Conservation (phyloP, 2,329 filamentous ascomycete genomes). For the Fusarium sambucinum region DNA sequence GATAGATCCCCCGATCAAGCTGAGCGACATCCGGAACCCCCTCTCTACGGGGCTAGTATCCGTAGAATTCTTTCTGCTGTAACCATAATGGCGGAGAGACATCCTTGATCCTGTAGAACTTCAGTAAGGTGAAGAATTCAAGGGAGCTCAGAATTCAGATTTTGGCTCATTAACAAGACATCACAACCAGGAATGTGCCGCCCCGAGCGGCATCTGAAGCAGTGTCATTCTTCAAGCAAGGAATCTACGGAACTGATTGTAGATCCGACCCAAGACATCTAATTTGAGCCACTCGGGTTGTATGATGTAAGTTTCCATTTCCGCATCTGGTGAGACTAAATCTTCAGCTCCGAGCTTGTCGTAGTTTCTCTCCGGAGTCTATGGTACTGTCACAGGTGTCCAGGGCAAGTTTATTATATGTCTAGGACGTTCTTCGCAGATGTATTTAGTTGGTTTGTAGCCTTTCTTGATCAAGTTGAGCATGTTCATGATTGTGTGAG, state of each 20-base stretch:
- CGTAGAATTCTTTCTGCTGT: neutral
- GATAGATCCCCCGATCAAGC: neutral
- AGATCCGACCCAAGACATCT: neutral
- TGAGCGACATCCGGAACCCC: neutral
- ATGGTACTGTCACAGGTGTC: neutral
- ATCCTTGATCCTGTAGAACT: neutral
- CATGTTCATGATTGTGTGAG: accelerated
- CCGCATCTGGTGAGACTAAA: neutral
- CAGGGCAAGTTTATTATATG: neutral
- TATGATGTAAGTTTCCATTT: neutral
- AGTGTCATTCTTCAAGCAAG: neutral
- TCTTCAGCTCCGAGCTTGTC: neutral
- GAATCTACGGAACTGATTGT: neutral
- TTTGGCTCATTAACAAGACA: neutral
- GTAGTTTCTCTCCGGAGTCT: neutral
- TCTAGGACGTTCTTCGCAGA: neutral
- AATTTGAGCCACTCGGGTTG: neutral
- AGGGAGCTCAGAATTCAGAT: neutral
- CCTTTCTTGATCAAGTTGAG: neutral
- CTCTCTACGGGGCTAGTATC: neutral
- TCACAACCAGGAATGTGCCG: neutral
- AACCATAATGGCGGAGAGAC: neutral
- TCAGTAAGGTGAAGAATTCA: neutral
- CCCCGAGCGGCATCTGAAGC: neutral
- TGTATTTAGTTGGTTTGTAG: accelerated